Evolutionary conservation across 2,329 filamentous ascomycete genomes (phyloP).

Genomic region (Saccharata proteae): DNA sequence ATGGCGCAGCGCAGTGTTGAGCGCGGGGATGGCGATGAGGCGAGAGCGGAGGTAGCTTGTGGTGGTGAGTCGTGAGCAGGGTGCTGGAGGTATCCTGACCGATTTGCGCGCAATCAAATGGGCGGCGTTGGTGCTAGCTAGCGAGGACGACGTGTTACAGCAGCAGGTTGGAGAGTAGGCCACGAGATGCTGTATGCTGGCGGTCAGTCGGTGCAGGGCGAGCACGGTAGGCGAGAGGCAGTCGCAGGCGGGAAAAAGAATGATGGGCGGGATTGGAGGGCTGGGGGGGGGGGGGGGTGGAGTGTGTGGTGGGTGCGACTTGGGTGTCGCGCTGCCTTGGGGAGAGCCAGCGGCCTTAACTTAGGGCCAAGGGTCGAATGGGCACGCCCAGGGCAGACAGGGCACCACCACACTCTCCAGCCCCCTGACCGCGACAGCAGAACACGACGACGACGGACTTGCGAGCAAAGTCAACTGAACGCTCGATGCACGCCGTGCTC

Average conservation of each 20-base stretch:
- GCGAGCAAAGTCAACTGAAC: too few species aligned
- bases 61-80: constrained; percentile 3
- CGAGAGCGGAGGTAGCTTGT: constrained; percentile 1
- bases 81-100: constrained; percentile 8
- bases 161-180: constrained; percentile 1
- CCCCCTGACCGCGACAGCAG: too few species aligned
- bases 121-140: too few species aligned
- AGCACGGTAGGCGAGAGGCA: constrained; percentile 5
- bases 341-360: too few species aligned
- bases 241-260: constrained; percentile 6
- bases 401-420: too few species aligned
- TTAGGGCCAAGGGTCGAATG: too few species aligned
- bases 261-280: constrained; percentile 7
- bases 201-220: constrained; percentile 4
- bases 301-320: neutral
- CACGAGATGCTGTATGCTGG: too few species aligned
- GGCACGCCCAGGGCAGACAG: too few species aligned
- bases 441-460: too few species aligned
- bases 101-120: constrained; percentile 9
- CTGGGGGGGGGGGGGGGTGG: constrained; percentile 4
- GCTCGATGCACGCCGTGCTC: too few species aligned
- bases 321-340: too few species aligned
- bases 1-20: constrained; percentile 8
- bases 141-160: constrained; percentile 8
- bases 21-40: constrained; percentile 11